Base-by-base conservation (phyloP, 345 rosid genomes). In the Sonneratia caseolaris region DNA sequence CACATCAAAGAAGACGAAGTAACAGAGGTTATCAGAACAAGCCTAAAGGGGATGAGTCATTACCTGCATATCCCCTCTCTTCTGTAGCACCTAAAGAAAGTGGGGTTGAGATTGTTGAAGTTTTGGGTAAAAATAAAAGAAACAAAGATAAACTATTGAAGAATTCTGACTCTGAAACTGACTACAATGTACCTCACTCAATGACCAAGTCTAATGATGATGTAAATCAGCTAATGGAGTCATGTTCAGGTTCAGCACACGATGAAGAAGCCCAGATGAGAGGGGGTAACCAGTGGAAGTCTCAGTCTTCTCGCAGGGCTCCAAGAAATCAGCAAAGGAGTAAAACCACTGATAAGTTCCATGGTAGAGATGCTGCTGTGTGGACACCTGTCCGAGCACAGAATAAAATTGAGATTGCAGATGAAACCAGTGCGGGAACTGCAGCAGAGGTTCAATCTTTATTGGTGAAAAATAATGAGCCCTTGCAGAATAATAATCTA, bases 371-470 rank as follows among this genome's bases (percentile, higher is more conserved):
- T 81, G 78, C 92, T 81, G 96, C 84, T 80, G 49, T 88, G 24
- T 96, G 99, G 99, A 96, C 98, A 67, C 99, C 98, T 32, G 82
- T 90, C 57, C 83, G 84, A 68, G 75, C 91, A 61, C 90, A 84
- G 61, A 86, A 73, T 77, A 95, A 83, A 81, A 69, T 75, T 78
- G 96, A 89, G 80, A 82, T 71, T 74, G 55, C 79, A 66, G 91
- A 74, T 79, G 91, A 81, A 74, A 82, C 73, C 66, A 75, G 68
- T 75, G 85, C 79, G 82, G 81, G 76, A 73, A 18, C 69, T 35
- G 69, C 53, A 43, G 81, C 62, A 78, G 97, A 85, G 75, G 70
- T 37, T 70, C 77, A 74, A 57, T 68, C 68, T 73, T 73, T 83
- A 32, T 76, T 82, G 18, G 51, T 75, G 36, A 88, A 83, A 81